A percentile compares a stretch with the other conserved stretches of the same genome.
Evolutionary conservation across 192 early-diverging fungal species (phyloP).

Genomic region (Podila clonocystis): DNA sequence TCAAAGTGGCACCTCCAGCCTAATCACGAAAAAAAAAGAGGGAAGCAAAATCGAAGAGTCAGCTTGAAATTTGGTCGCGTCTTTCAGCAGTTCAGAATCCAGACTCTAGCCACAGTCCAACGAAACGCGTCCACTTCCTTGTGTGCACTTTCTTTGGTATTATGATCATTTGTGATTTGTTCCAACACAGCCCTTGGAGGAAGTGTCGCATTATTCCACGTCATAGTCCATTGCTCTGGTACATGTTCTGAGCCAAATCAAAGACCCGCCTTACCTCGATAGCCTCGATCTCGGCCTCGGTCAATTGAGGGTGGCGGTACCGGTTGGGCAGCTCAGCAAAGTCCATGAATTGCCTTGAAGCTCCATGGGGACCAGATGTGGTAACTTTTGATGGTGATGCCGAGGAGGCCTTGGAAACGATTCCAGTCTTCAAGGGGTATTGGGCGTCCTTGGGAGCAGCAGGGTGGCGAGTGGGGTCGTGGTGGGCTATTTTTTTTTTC

Average conservation of each 20-base stretch:
- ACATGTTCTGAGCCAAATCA: background rate
- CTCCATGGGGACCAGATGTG: constrained; percentile 25
- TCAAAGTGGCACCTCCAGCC: constrained; percentile 21
- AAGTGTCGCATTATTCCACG: background rate
- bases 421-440: constrained; percentile 23
- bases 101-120: background rate
- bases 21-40: background rate
- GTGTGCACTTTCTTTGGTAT: no score
- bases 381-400: constrained; percentile 5
- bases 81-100: background rate
- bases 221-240: background rate
- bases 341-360: constrained; percentile 31
- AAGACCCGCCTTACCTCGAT: constrained; percentile 50
- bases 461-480: constrained; percentile 39
- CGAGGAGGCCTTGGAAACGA: background rate
- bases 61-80: no score
- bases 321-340: constrained; percentile 53
- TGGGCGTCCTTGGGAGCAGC: constrained; percentile 39
- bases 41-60: background rate
- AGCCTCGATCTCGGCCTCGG: constrained; percentile 60
- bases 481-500: constrained; percentile 9
- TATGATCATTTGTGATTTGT: no score
- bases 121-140: background rate
- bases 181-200: background rate
- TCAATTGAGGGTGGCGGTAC: constrained; percentile 51